Conservation (phyloP, 129 eudicot genomes). For the Glebionis coronaria region DNA sequence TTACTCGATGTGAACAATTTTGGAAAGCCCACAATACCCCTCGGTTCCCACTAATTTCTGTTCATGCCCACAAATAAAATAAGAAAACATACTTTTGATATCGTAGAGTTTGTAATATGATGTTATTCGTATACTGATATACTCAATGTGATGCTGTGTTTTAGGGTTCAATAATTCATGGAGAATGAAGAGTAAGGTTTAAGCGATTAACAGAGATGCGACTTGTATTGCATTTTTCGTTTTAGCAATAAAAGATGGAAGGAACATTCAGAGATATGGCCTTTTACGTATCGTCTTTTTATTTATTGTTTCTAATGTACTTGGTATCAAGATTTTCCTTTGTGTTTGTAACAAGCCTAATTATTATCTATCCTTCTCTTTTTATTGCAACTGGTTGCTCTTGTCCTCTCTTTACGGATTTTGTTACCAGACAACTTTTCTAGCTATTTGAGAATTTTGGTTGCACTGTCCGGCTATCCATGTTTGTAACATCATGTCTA, state of each 20-base stretch:
- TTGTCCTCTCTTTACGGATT: no score
- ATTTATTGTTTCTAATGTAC: not conserved
- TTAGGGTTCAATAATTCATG: conserved; percentile 13
- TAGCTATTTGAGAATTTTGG: no score
- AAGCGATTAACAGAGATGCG: conserved; percentile 14
- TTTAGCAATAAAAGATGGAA: conserved; percentile 12
- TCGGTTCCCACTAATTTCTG: no score
- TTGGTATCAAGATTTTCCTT: not conserved
- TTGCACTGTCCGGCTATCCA: no score
- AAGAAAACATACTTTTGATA: no score
- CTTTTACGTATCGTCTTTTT: not conserved
- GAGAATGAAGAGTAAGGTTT: not conserved
- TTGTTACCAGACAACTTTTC: no score
- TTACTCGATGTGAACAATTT: no score
- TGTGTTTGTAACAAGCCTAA: not conserved
- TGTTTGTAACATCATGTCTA: no score
- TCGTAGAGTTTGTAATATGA: no score
- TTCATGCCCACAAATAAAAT: no score
- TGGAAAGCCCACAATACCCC: no score
- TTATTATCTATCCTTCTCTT: not conserved
- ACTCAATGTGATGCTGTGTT: not conserved
- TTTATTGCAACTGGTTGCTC: not conserved
- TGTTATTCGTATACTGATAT: not conserved
- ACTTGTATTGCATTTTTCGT: conserved; percentile 8
- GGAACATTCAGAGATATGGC: conserved; percentile 11